Evolutionary conservation across 1,139 yeast species (phyloP).

Genomic region (Taphrina populina): DNA sequence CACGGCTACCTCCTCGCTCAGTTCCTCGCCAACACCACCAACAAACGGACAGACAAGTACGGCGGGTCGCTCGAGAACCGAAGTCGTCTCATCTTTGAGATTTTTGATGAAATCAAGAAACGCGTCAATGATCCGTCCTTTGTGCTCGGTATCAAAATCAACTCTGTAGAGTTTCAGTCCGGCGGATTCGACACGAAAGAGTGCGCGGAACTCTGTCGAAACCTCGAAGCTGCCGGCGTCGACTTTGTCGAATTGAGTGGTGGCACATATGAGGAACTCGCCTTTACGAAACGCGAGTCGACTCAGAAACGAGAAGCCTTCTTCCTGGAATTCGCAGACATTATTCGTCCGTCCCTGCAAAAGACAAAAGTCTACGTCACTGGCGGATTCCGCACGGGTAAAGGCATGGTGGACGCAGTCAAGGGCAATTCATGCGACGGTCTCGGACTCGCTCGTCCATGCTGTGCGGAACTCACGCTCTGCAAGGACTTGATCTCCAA

Average conservation of each 20-base stretch:
- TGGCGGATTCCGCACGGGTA: constrained; percentile 28
- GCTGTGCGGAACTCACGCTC: constrained; percentile 16
- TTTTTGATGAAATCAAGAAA: constrained; percentile 51
- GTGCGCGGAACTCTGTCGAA: constrained; percentile 25
- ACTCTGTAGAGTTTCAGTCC: constrained; percentile 32
- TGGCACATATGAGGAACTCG: constrained; percentile 33
- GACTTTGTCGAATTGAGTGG: constrained; percentile 33
- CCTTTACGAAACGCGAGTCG: constrained; percentile 23
- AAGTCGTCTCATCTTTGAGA: constrained; percentile 57
- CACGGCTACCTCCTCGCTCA: constrained; percentile 68
- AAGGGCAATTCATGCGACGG: constrained; percentile 12
- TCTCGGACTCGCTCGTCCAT: constrained; percentile 29
- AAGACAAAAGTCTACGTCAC: constrained; percentile 29
- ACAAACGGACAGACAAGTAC: constrained; percentile 64
- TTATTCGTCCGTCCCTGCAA: constrained; percentile 18
- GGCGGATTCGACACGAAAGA: constrained; percentile 32
- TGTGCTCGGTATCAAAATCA: constrained; percentile 28
- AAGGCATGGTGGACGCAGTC: constrained; percentile 31
- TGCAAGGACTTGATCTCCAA: constrained; percentile 18
- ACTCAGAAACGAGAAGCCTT: constrained; percentile 30
- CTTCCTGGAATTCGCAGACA: constrained; percentile 31
- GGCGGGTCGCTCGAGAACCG: constrained; percentile 70
- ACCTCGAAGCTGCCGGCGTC: constrained; percentile 24
- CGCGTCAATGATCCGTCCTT: constrained; percentile 22
- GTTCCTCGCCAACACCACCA: constrained; percentile 55